These are phyloP conservation scores for Alternaria sp. DNA, from an alignment of 2,329 filamentous ascomycete genomes.

Conservation along the genomic window DNA sequence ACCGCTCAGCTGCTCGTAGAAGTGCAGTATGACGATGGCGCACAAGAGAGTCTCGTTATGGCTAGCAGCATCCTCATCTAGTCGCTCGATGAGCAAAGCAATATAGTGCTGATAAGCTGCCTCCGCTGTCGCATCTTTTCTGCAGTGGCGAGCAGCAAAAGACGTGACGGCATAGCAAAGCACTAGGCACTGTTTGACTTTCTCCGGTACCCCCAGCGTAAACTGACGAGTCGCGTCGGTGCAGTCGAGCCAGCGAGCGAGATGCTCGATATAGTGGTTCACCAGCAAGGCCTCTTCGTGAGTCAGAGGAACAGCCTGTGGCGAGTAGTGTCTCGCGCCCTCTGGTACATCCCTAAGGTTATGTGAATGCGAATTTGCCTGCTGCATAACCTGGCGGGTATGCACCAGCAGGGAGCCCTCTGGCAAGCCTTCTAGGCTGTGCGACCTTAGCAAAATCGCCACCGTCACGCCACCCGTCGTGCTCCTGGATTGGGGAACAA, in stretches of 20 bases:
- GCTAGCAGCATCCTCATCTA: conserved; percentile 33
- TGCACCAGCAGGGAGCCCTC: conserved; percentile 5
- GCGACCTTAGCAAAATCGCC: conserved; percentile 20
- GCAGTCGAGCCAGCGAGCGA: conserved; percentile 45
- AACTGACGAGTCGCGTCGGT: conserved; percentile 42
- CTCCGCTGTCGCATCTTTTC: conserved; percentile 27
- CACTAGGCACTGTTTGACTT: conserved; percentile 35
- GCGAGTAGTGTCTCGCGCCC: conserved; percentile 5
- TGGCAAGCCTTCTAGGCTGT: conserved; percentile 5
- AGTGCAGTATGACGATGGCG: conserved; percentile 42
- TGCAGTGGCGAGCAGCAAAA: conserved; percentile 39
- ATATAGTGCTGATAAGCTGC: conserved; percentile 40
- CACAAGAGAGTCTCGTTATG: conserved; percentile 40
- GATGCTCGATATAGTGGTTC: conserved; percentile 38
- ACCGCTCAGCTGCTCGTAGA: conserved; percentile 44
- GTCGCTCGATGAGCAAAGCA: conserved; percentile 36
- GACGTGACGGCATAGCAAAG: conserved; percentile 38
- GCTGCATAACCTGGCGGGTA: conserved; percentile 3
- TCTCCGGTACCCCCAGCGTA: conserved; percentile 36
- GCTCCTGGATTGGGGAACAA: conserved; percentile 7
- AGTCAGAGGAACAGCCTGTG: conserved; percentile 21
- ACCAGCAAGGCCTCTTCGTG: conserved; percentile 37
- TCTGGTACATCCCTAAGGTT: background rate
- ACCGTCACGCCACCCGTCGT: conserved; percentile 18
- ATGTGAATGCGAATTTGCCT: background rate